phyloP scores from a whole-genome alignment of 768 basidiomycete species.

The Tephrocybe sp. region DNA sequence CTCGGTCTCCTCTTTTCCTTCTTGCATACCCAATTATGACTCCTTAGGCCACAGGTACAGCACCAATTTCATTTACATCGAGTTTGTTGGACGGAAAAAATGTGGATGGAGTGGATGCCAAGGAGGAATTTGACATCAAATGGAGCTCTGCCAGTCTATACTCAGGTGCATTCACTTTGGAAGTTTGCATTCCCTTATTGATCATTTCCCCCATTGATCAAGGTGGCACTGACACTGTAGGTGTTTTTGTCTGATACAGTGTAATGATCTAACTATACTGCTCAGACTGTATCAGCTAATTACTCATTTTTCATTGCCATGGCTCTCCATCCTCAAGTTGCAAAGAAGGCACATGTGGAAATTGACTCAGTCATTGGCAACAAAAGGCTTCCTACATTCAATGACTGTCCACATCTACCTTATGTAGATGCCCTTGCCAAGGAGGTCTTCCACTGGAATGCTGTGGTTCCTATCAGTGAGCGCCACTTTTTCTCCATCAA shows the following conservation, averaged over 20 bases:
- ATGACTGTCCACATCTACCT: conserved; percentile 55
- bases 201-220: not conserved
- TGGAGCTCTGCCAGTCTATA: conserved; percentile 59
- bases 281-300: conserved; percentile 58
- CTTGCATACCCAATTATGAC: not conserved
- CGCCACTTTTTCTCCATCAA: conserved; percentile 40
- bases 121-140: conserved; percentile 62
- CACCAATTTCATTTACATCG: conserved; percentile 56
- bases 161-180: conserved; percentile 31
- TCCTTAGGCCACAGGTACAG: conserved; percentile 53
- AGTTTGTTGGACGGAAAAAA: conserved; percentile 51
- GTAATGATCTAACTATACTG: not conserved
- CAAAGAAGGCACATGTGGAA: conserved; percentile 59
- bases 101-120: conserved; percentile 49
- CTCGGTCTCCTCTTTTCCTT: conserved; percentile 7
- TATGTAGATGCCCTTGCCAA: conserved; percentile 59
- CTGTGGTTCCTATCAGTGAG: conserved; percentile 41
- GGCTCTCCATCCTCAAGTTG: conserved; percentile 52
- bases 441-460: conserved; percentile 54
- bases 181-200: conserved; percentile 36
- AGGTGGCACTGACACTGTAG: conserved; percentile 58
- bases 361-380: conserved; percentile 57
- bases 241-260: conserved; percentile 10
- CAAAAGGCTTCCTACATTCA: conserved; percentile 58
- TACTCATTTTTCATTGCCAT: conserved; percentile 63